Percentiles rank a stretch among this genome's conserved stretches.
Evolutionary conservation across 441 rosid genomes (phyloP).

Genomic region (Gossypium davidsonii): DNA sequence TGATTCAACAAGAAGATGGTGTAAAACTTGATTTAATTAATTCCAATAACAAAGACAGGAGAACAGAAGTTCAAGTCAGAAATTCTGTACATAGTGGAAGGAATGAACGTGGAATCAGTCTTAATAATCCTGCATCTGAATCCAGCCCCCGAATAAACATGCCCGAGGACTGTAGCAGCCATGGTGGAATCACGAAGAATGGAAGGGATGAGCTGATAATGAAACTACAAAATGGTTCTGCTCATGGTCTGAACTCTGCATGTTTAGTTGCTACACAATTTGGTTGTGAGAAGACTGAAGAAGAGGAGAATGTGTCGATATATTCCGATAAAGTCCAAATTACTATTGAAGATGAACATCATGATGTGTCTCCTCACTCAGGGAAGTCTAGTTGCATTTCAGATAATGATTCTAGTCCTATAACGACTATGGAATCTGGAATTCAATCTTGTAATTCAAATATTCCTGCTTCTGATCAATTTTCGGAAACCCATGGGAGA

Average conservation of each 20-base stretch:
- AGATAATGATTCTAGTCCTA: slow-evolving; percentile 35
- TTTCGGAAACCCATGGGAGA: slow-evolving; percentile 21
- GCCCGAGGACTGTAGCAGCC: slow-evolving; percentile 18
- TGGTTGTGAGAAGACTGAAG: slow-evolving; percentile 33
- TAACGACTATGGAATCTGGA: slow-evolving; percentile 19
- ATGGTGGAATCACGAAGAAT: slow-evolving; percentile 17
- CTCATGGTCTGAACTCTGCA: slow-evolving; percentile 7
- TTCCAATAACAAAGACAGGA: slow-evolving; percentile 3
- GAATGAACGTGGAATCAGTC: neutral
- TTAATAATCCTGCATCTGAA: slow-evolving; percentile 14
- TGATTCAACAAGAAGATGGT: slow-evolving; percentile 12
- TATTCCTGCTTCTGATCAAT: slow-evolving; percentile 12
- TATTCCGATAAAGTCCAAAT: slow-evolving; percentile 30
- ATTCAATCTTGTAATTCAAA: slow-evolving; percentile 15
- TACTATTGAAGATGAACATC: slow-evolving; percentile 25
- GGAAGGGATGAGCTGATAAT: slow-evolving; percentile 19
- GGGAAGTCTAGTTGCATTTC: slow-evolving; percentile 44
- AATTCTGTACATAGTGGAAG: neutral
- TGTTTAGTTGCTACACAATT: slow-evolving; percentile 21
- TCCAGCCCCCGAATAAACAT: slow-evolving; percentile 9
- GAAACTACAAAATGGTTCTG: slow-evolving; percentile 10
- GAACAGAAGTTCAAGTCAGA: slow-evolving; percentile 14
- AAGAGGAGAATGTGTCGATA: slow-evolving; percentile 25
- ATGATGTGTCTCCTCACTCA: slow-evolving; percentile 38
- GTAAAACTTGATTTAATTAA: slow-evolving; percentile 17